phyloP scores from a whole-genome alignment of 441 rosid genomes.

The Mallotus japonicus region DNA sequence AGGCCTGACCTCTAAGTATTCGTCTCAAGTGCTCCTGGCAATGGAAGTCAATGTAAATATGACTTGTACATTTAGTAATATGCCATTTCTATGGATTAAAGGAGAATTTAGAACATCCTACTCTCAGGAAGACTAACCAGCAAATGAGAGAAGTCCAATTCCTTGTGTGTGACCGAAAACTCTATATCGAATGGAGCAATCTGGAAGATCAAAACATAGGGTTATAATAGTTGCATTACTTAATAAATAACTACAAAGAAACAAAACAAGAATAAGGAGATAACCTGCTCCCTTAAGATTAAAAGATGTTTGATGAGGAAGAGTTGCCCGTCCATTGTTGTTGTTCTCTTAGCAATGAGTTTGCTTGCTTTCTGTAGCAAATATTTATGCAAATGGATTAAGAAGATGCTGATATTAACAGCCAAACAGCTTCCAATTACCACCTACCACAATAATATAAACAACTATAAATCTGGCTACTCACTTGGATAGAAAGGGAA shows the following conservation, averaged over 20 bases:
- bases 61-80: not conserved
- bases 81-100: not conserved
- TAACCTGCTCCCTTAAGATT: conserved; percentile 92
- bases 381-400: not conserved
- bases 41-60: conserved; percentile 19
- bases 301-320: conserved; percentile 93
- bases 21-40: conserved; percentile 85
- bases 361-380: conserved; percentile 83
- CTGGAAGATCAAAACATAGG: conserved; percentile 41
- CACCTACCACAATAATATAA: not conserved
- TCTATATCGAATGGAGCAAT: conserved; percentile 97
- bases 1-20: conserved; percentile 96
- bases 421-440: not conserved
- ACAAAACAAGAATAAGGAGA: conserved; percentile 20
- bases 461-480: conserved; percentile 30
- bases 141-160: conserved; percentile 94
- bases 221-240: conserved; percentile 17
- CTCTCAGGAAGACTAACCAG: conserved; percentile 67
- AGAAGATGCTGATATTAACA: not conserved
- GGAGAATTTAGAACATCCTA: conserved; percentile 3
- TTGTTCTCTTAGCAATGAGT: conserved; percentile 68
- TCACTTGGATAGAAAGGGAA: conserved; percentile 82
- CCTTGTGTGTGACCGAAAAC: conserved; percentile 93
- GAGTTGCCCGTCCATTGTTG: conserved; percentile 89
- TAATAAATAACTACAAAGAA: conserved; percentile 26